Conservation (phyloP, 768 basidiomycete species). For the Tylopilus plumbeoviolaceoides region DNA sequence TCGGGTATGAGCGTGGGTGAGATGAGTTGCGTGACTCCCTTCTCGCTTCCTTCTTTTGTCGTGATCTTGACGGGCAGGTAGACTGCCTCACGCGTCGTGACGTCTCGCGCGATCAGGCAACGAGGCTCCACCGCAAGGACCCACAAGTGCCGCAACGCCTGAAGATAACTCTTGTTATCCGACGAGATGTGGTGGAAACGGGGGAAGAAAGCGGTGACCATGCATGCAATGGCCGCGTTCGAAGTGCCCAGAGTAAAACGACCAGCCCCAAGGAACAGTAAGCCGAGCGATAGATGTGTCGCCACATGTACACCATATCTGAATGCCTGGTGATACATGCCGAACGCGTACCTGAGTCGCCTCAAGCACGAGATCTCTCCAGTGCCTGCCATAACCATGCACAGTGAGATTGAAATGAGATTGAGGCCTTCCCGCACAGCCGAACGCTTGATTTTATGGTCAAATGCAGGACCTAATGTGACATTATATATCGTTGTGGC, state of each 20-base stretch:
- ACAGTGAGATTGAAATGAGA: constrained; percentile 78
- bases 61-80: constrained; percentile 91
- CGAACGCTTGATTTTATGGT: constrained; percentile 83
- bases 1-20: constrained; percentile 93
- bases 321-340: constrained; percentile 71
- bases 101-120: constrained; percentile 87
- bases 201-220: constrained; percentile 91
- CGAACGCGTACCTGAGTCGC: constrained; percentile 84
- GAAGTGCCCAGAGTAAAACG: constrained; percentile 90
- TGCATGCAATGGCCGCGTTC: constrained; percentile 84
- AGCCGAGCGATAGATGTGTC: constrained; percentile 84
- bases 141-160: constrained; percentile 94
- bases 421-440: constrained; percentile 86
- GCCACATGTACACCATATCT: constrained; percentile 89
- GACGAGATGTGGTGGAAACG: constrained; percentile 72
- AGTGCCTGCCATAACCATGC: constrained; percentile 96
- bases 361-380: constrained; percentile 90
- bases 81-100: constrained; percentile 86
- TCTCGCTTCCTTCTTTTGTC: constrained; percentile 59
- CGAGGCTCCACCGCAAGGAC: constrained; percentile 92
- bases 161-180: constrained; percentile 88
- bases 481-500: constrained; percentile 2
- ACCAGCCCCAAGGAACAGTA: constrained; percentile 92
- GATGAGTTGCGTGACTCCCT: constrained; percentile 73
- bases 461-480: constrained; percentile 65